These are phyloP conservation scores for Coemansia sp. DNA, from an alignment of 192 early-diverging fungal genomes.

Conservation along the genomic window DNA sequence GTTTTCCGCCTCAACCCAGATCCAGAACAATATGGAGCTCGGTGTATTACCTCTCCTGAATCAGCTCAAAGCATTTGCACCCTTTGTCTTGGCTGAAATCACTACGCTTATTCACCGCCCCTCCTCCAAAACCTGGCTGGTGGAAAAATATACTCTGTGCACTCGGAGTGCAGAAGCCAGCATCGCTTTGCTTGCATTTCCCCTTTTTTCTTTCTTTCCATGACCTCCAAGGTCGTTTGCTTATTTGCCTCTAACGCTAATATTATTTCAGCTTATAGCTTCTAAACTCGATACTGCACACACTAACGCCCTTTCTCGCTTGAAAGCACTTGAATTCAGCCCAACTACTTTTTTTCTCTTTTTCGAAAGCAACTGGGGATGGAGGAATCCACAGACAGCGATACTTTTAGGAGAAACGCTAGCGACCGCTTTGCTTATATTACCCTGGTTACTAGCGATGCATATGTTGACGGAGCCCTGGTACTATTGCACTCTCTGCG, in stretches of 20 bases:
- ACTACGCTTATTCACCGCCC: no score
- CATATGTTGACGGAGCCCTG: conserved; percentile 81
- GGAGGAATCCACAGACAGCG: conserved; percentile 2
- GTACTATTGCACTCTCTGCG: conserved; percentile 76
- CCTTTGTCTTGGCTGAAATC: no score
- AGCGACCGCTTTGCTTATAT: conserved; percentile 62
- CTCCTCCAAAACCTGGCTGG: no score
- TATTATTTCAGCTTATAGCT: conserved; percentile 3
- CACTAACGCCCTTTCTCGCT: conserved; percentile 1
- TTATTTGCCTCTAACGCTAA: not conserved
- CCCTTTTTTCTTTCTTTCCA: conserved; percentile 6
- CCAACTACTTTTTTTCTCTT: no score
- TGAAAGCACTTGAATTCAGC: no score
- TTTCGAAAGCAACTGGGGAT: not conserved
- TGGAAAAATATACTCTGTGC: no score
- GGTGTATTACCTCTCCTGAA: no score
- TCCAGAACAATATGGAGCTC: no score
- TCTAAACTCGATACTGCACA: not conserved
- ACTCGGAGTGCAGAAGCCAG: no score
- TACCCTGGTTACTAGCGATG: conserved; percentile 84
- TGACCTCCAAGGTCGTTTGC: conserved; percentile 3
- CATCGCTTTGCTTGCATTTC: not conserved
- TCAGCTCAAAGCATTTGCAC: no score
- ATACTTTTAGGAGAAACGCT: not conserved
- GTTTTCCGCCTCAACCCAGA: no score